Conservation (phyloP, 1,284 basidiomycete genomes). For the Ganoderma resinaceum region DNA sequence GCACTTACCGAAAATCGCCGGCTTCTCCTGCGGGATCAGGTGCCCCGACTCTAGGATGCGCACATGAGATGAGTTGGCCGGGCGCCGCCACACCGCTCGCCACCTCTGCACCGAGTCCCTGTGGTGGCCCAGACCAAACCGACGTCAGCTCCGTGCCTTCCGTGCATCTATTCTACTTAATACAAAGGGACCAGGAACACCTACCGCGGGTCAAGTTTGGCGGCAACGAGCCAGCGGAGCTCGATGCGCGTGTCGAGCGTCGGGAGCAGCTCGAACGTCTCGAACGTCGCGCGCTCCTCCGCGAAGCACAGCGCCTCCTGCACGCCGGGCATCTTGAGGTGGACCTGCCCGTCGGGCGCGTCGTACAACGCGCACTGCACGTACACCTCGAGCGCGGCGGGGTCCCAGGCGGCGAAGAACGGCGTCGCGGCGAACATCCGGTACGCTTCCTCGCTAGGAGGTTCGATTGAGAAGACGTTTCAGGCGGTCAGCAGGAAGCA, state of each 20-base stretch:
- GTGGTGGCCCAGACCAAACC: conserved; percentile 2
- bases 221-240: conserved; percentile 64
- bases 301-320: conserved; percentile 66
- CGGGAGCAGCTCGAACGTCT: conserved; percentile 54
- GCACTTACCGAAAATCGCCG: conserved; percentile 34
- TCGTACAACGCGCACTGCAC: conserved; percentile 68
- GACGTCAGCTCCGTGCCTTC: neutral
- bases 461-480: too few species aligned
- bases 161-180: neutral
- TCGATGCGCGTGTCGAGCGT: conserved; percentile 55
- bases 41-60: conserved; percentile 63
- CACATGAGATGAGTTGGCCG: conserved; percentile 63
- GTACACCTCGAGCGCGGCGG: conserved; percentile 70
- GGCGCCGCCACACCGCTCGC: conserved; percentile 65
- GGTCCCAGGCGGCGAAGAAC: conserved; percentile 82
- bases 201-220: conserved; percentile 16
- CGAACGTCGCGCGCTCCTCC: conserved; percentile 48
- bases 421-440: conserved; percentile 58
- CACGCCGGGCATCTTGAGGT: conserved; percentile 67
- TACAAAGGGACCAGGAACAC: neutral
- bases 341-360: conserved; percentile 45
- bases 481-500: neutral
- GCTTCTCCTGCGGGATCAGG: conserved; percentile 47
- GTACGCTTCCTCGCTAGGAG: conserved; percentile 67
- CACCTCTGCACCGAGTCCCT: conserved; percentile 48